These are phyloP conservation scores for Epichloe festucae DNA, from an alignment of 2,329 filamentous ascomycete species.

Conservation along the genomic window DNA sequence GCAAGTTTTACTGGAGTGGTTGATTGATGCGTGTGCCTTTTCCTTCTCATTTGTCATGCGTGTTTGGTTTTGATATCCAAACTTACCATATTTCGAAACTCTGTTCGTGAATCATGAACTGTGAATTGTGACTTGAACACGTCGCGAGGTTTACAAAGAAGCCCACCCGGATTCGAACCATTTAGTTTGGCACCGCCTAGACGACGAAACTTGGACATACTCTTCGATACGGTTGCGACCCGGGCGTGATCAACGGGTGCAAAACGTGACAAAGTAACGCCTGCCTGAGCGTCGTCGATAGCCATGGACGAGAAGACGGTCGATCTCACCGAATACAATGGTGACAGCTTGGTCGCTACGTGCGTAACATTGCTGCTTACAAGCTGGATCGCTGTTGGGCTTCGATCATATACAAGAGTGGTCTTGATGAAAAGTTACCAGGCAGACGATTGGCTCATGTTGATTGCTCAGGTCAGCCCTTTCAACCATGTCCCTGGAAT, in stretches of 20 bases:
- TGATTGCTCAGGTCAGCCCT: slow-evolving; percentile 29
- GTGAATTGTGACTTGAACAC: not conserved
- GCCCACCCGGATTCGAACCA: not conserved
- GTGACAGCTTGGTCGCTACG: slow-evolving; percentile 22
- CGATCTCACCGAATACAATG: slow-evolving; percentile 27
- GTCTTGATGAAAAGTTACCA: slow-evolving; percentile 32
- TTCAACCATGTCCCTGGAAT: not conserved
- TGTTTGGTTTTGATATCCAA: not conserved
- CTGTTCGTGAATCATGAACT: not conserved
- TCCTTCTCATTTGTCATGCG: not conserved
- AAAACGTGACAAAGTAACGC: not conserved
- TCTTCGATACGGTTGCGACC: not conserved
- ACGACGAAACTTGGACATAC: not conserved
- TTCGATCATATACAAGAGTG: slow-evolving; percentile 31
- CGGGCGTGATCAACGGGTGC: slow-evolving; percentile 1
- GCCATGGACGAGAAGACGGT: slow-evolving; percentile 18
- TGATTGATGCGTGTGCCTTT: not conserved
- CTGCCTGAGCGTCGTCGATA: not conserved
- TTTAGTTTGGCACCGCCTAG: not conserved
- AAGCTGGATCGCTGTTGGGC: slow-evolving; percentile 28
- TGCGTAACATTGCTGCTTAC: slow-evolving; percentile 24
- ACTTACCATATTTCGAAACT: not conserved
- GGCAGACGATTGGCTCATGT: slow-evolving; percentile 42
- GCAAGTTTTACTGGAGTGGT: not conserved
- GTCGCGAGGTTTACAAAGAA: not conserved